Conservation (phyloP, 495 filamentous ascomycete species). For the Hypoxylon lienhwacheense region DNA sequence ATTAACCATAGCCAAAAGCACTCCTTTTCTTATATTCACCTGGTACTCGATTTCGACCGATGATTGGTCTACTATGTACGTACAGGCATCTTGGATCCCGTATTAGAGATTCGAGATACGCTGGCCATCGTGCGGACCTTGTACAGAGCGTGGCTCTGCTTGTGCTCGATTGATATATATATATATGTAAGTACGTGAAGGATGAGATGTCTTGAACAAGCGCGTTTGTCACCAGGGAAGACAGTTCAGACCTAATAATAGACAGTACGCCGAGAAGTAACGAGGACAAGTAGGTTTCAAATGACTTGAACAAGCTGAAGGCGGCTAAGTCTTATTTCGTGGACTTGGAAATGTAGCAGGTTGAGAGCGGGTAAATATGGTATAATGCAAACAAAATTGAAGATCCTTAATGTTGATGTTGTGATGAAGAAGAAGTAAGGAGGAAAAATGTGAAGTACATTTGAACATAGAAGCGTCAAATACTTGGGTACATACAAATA, state of each 20-base stretch:
- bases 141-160: background rate
- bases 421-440: background rate
- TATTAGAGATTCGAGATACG: too few relatives aligned
- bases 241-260: conserved; percentile 25
- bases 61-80: too few relatives aligned
- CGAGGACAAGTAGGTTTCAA: conserved; percentile 13
- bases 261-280: background rate
- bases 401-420: too few relatives aligned
- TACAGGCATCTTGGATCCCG: too few relatives aligned
- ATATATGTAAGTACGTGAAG: too few relatives aligned
- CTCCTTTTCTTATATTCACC: conserved; percentile 5
- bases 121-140: too few relatives aligned
- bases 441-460: background rate
- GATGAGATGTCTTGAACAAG: conserved; percentile 5
- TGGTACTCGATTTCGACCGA: conserved; percentile 5
- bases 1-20: background rate
- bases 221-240: background rate
- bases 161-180: conserved; percentile 10
- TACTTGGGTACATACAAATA: too few relatives aligned
- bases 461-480: too few relatives aligned
- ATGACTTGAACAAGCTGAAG: conserved; percentile 7
- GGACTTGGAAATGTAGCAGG: conserved; percentile 14
- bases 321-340: conserved; percentile 10
- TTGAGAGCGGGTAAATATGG: conserved; percentile 5
- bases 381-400: background rate